Percentiles rank a stretch among this genome's conserved stretches.
These are phyloP conservation scores for Davidsoniella australis DNA, from an alignment of 2,329 filamentous ascomycete species.

Conservation along the genomic window DNA sequence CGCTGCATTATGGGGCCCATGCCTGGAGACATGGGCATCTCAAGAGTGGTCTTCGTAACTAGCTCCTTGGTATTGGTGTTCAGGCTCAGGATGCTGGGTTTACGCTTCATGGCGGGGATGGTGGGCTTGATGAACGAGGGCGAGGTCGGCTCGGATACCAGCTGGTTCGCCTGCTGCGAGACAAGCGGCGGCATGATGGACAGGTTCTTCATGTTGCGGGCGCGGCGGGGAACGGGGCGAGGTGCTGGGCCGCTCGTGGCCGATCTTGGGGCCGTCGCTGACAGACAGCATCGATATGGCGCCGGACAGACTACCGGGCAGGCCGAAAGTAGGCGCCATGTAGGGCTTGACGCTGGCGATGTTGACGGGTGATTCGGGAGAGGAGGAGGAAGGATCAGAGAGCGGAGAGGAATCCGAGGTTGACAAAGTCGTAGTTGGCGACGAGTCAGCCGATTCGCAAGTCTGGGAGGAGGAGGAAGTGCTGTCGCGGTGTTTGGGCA, in stretches of 20 bases:
- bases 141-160: slow-evolving; percentile 50
- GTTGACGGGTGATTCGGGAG: slow-evolving; percentile 73
- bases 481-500: slow-evolving; percentile 19
- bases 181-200: slow-evolving; percentile 52
- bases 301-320: slow-evolving; percentile 20
- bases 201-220: slow-evolving; percentile 71
- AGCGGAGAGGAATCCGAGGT: slow-evolving; percentile 82
- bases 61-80: slow-evolving; percentile 51
- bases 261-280: slow-evolving; percentile 22
- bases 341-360: slow-evolving; percentile 56
- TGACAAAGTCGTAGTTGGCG: slow-evolving; percentile 83
- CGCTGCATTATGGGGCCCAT: slow-evolving; percentile 43
- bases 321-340: slow-evolving; percentile 36
- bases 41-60: slow-evolving; percentile 29
- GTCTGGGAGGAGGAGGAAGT: slow-evolving; percentile 41
- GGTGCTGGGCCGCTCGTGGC: slow-evolving; percentile 41
- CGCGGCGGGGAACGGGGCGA: slow-evolving; percentile 51
- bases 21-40: slow-evolving; percentile 38
- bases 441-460: slow-evolving; percentile 82
- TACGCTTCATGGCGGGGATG: slow-evolving; percentile 53
- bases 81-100: slow-evolving; percentile 61
- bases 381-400: slow-evolving; percentile 81
- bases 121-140: slow-evolving; percentile 67
- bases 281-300: slow-evolving; percentile 23
- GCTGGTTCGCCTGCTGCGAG: slow-evolving; percentile 22